Base-by-base conservation (phyloP, 148 eudicot genomes). In the Chenopodium album region DNA sequence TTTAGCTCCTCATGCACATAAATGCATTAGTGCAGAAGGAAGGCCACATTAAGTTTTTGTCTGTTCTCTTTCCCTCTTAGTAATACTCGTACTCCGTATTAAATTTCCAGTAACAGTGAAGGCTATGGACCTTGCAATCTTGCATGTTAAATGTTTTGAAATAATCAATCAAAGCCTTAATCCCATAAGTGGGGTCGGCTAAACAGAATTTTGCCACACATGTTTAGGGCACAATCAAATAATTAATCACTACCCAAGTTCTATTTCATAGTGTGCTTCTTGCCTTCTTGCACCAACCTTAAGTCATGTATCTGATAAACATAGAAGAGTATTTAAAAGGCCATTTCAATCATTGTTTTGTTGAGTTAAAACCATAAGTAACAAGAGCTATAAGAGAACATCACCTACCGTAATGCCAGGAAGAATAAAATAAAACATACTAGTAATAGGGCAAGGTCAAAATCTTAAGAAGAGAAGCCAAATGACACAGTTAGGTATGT, bases 401-500 rank as follows among this genome's bases (percentile, higher is more conserved):
- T 23, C 34, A 47, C 19, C 76, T 22, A 71, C 28, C 28, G 56
- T 66, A 41, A 68, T 16, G n/a, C 34, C 44, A 32, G 13, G 56
- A 64, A 72, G 34, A 12, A 75, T 34, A 4, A 37, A 20, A 16
- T 48, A 76, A 81, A 80, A 75, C 14, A 44, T 20, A 37, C 44
- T 37, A 37, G 44, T 37, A 19, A 17, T 31, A 52, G 77, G 64
- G 48, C 75, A 37, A 62, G 67, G 62, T 31, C 56, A 31, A 59
- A 59, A 56, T 16, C 62, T 41, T 5, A 4, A 56, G 74, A 47
- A 37, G 59, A 78, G 31, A 78, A 60, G 66, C 71, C 65, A 74
- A 47, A 62, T 76, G 29, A 41, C 22, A 63, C 5, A 22, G n/a
- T 47, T 19, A 77, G 64, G n/a, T 22, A 80, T 52, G 71, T 90